Base-by-base conservation (phyloP, 139 green algal genomes). In the Spirogloea muscicola region DNA sequence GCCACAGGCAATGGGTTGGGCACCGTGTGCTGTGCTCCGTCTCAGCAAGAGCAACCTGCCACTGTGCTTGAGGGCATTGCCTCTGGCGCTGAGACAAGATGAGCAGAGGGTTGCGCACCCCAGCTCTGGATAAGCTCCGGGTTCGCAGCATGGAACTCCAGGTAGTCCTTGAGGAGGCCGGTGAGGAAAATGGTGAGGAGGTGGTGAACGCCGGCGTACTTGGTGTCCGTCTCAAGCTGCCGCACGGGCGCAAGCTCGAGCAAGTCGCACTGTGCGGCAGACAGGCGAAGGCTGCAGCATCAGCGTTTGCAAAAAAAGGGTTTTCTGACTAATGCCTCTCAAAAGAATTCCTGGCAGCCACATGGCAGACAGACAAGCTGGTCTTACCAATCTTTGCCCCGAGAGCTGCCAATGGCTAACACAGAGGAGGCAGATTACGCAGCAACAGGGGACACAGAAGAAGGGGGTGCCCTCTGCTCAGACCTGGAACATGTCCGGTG, bases 211-310 rank as follows among this genome's bases (percentile, higher is more conserved):
- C 33, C 9, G 4, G 31, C 51, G 49, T 76, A 66, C 49, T 79
- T 49, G 4, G 71, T 9, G 66, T 68, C 46, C 3, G n/a, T 42
- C 40, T 83, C 58, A 55, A 85, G 51, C 7, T 27, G 42, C 40
- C 58, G 57, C 0, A 85, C 21, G 18, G 51, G n/a, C 3, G 40
- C 37, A 41, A 66, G 36, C 18, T 78, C 79, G 37, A 84, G n/a
- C n/a, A 85, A 57, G 61, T 85, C 79, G 41, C 76, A 79, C 52
- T 81, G 39, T 37, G 76, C n/a, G n/a, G n/a, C n/a, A n/a, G n/a
- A n/a, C n/a, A n/a, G n/a, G n/a, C n/a, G n/a, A n/a, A n/a, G n/a
- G n/a, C n/a, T n/a, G n/a, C n/a, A n/a, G n/a, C n/a, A n/a, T n/a
- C n/a, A n/a, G n/a, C n/a, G n/a, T n/a, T n/a, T n/a, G n/a, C n/a